Base-by-base conservation (phyloP, 768 basidiomycete genomes). In the Vararia minispora region DNA sequence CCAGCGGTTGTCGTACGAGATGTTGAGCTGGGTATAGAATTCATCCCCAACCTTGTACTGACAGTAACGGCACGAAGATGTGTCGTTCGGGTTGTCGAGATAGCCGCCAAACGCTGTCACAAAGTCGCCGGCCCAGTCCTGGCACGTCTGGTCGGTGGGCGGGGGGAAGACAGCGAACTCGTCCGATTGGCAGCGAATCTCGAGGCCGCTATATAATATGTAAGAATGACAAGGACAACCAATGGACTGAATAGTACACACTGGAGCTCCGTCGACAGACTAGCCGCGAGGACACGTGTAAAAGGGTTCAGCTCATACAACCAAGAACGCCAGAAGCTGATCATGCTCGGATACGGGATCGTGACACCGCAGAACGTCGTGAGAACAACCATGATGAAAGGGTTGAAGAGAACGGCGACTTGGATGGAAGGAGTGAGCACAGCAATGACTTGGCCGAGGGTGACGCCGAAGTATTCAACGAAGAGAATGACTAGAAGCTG, bases 291-390 rank as follows among this genome's bases (percentile, higher is more conserved):
- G 9, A 74, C 63, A 17, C 82, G 72, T 0, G 81, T 86, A 56
- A 76, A 84, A 0, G 86, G 85, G 31, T 65, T 62, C 6, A 82
- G 59, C 44, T 76, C 65, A 56, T 89, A 89, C 12, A 88, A 56
- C 84, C 85, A 89, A n/a, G 64, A 66, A 44, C 71, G 62, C 80
- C 80, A 86, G 66, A 85, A 86, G 21, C 55, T 52, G 8, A 68
- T 65, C 55, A 87, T 57, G 4, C 66, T 67, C 0, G 76, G 71
- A 41, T 70, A 79, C 0, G 82, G 83, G 39, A 87, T 73, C 1
- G 80, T 79, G 12, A 87, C 82, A 52, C 87, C 87, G 48, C 82
- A 85, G 71, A 88, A 88, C 12, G 76, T 69, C 4, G 71, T 59
- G 35, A 87, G 70, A 27, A 80, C 62, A 23, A 79, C 55, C 29